Evolutionary conservation across 176 grass and related monocot species (phyloP), one percentile per base, ranked within the genome.

Genomic region (Aegilops tauschii): DNA sequence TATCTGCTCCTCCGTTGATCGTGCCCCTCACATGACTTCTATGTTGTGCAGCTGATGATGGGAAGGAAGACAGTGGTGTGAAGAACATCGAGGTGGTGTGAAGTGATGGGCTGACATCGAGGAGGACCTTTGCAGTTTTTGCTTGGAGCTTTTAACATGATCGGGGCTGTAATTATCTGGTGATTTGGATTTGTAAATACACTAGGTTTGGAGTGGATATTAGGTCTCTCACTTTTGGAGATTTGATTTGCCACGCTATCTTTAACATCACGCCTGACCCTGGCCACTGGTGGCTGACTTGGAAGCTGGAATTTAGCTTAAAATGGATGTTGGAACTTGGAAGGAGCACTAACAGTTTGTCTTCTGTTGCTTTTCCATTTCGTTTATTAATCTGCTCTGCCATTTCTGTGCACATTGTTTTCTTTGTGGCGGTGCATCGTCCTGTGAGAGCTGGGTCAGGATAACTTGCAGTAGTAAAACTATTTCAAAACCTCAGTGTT

Each of bases 41-140:
- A 23, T 81, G 32, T 69, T 77, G 70, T 91, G 82, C 86, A 91
- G 90, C 14, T 70, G 10, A 71, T 58, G 80, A 70, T 49, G n/a
- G 3, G 0, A 86, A 76, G 39, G 69, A 72, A 75, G 61, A 18
- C 21, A 36, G 27, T 23, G 61, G 40, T 29, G 27, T 12, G 30
- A 76, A 73, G 65, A 39, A 58, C 0, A 82, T 52, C 44, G 39
- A 71, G 18, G 77, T 84, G 7, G 77, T 84, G 7, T 85, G 81
- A 88, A 69, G 30, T 4, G n/a, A 20, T 3, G 11, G 28, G 21
- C 23, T 20, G 13, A 47, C 34, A 3, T 58, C 0, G 65, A 61
- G 42, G 80, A 23, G 44, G 80, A 30, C 25, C 17, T 54, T 66
- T 40, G 65, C 44, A 45, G 25, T 40, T 80, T 78, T 82, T 83